Evolutionary conservation across 2,329 filamentous ascomycete species (phyloP), one percentile per base, ranked within the genome.

Genomic region (Triangularia verruculosa): DNA sequence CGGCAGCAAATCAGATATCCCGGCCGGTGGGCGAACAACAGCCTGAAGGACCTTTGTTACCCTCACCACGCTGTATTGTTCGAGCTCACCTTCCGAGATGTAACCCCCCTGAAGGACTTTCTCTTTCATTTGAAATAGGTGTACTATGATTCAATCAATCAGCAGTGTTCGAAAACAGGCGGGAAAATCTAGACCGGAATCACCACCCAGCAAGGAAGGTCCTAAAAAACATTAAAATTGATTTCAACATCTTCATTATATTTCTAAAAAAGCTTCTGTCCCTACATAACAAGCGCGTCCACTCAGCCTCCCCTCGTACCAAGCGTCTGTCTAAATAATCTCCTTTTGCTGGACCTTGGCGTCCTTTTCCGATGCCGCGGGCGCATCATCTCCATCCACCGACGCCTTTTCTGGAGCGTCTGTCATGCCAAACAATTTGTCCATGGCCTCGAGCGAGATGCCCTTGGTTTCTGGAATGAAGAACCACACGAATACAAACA

Each of bases 391-490:
- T 8, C 39, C 39, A 4, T 66, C 61, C 8, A 22, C n/a, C 22
- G 61, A 20, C 20, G 59, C 34, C 63, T 70, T 70, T 3, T 51
- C 57, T 6, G 61, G 22, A 0, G 56, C 62, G 11, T 70, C 70
- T n/a, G 69, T 70, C n/a, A 72, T 64, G 47, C 72, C 70, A 55
- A 72, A 73, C 30, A 72, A 63, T 54, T 62, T 39, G 62, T 73
- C 71, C 72, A 73, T 73, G 28, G 64, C 61, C 66, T 73, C 72
- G 54, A 73, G 70, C 20, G 69, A 72, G 32, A 73, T 57, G 9
- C 86, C 86, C 78, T 89, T 89, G 8, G 87, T 90, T 77, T 90
- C 87, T 2, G 87, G 87, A 22, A 76, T 71, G 63, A 86, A 80
- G 78, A 87, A 87, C 81, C 83, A 87, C 39, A 86, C 83, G 70